Evolutionary conservation across 805 yeast species (phyloP).

Genomic region (Lipomyces orientalis): DNA sequence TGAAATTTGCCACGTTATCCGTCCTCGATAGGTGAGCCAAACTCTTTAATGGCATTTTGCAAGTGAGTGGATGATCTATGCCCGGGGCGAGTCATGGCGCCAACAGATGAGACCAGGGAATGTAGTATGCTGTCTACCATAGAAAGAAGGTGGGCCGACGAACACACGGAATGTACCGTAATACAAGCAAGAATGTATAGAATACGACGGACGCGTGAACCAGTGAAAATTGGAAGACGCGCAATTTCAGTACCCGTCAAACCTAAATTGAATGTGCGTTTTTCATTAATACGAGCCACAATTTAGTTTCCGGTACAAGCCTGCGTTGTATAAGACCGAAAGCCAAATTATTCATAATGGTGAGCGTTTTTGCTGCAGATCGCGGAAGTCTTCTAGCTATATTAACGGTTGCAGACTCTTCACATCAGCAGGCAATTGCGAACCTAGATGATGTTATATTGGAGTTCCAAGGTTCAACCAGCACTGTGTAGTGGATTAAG

Average conservation of each 20-base stretch:
- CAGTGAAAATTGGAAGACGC: conserved; percentile 30
- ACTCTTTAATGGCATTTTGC: no score
- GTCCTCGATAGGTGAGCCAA: no score
- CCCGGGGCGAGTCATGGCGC: no score
- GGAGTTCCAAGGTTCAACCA: conserved; percentile 15
- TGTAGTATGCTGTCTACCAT: no score
- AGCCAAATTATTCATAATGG: conserved; percentile 5
- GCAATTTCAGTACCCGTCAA: conserved; percentile 17
- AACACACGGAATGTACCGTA: no score
- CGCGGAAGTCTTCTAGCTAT: neutral
- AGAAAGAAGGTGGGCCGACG: no score
- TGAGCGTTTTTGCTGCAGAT: neutral
- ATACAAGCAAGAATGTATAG: no score
- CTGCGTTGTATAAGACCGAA: neutral
- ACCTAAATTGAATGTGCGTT: conserved; percentile 30
- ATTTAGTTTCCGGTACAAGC: conserved; percentile 11
- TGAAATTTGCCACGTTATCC: no score
- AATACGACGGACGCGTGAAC: conserved; percentile 23
- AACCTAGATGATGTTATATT: conserved; percentile 18
- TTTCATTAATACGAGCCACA: conserved; percentile 19
- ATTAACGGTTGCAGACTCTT: conserved; percentile 8
- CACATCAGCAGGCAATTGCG: conserved; percentile 20
- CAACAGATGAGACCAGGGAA: no score
- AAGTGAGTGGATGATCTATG: no score
- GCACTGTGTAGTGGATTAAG: no score